Evolutionary conservation across 1,284 basidiomycete species (phyloP), one percentile per base, ranked within the genome.

Genomic region (Microbotryomycetes sp.): DNA sequence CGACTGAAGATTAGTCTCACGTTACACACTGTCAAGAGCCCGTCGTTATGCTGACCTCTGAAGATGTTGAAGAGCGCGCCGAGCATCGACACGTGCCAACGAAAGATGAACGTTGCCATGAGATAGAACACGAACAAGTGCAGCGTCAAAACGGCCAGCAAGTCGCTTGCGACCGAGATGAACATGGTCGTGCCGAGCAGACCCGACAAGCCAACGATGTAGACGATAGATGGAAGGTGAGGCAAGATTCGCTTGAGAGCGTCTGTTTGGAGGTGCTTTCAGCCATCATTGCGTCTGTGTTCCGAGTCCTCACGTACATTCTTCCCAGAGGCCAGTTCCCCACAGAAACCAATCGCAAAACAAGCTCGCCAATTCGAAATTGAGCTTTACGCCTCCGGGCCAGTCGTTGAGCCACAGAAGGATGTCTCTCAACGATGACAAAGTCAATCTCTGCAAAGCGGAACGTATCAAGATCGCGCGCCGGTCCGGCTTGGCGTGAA

Each of bases 371-470:
- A 68, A 54, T 68, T 97, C 90, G 0, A 90, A 91, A 73, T 98
- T 98, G 61, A 98, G 84, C 76, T 98, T 98, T 48, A 98, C 77
- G 1, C 96, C 94, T 0, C 87, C 90, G 0, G 94, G 94, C 93
- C 96, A 98, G 60, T 87, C 84, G 73, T 94, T 88, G 4, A 98
- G 80, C 93, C 93, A 97, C 1, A 80, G 69, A 1, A 96, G 78
- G 0, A 81, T 79, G 21, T 77, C 77, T 50, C 80, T 79, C n/a
- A 86, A 73, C 56, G 79, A 76, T 16, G 78, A 71, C 28, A 86
- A 77, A 0, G 83, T 76, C 46, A 78, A 76, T 16, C 67, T 68
- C 81, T 82, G 47, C 15, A 18, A 23, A 23, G 46, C 29, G 21
- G 18, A 54, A 41, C 27, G 6, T 26, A 45, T 26, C 35, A 28